Base-by-base conservation (phyloP, 495 filamentous ascomycete species). In the Recurvomyces mirabilis region DNA sequence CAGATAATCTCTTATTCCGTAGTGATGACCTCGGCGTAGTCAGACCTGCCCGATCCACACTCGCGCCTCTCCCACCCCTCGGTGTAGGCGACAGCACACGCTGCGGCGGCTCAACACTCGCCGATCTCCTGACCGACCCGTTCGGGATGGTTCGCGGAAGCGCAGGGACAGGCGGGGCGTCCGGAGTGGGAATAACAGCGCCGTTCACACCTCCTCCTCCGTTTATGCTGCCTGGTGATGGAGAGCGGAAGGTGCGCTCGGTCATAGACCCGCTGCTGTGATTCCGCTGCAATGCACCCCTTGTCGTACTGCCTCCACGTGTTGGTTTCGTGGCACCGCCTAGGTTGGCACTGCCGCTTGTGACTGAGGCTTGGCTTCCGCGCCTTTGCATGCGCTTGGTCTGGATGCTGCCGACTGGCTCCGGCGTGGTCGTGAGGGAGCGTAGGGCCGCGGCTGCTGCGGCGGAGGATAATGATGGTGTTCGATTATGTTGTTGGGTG, bases 361-460 rank as follows among this genome's bases (percentile, higher is more conserved):
- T 68, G 29, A 73, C 66, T 14, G 87, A 88, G 13, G 84, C 81
- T 36, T 69, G 57, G 7, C 85, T 93, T 19, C 68, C 65, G 48
- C 75, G 74, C 32, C 87, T 76, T 52, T 78, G 52, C 58, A 84
- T 91, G 43, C 87, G 82, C 61, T 87, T 93, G 0, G 87, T 93
- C 60, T 88, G 77, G 22, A 93, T 75, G 65, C 87, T 74, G 54
- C 76, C 84, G 29, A 93, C 79, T 15, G 73, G 71, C 12, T 75
- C 84, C 31, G 87, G 87, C 21, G 81, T 79, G 23, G 77, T 75
- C 5, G 85, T 77, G 51, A 78, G 76, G 31, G 79, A 82, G 43
- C 81, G 76, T 32, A 94, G 68, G 15, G 87, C 87, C 15, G 87
- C 77, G 7, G 85, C 85, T 2, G 87, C 87, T 6, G 87, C 87